These are phyloP conservation scores for Carex arenaria DNA, from an alignment of 202 grass and related monocot genomes.

Conservation along the genomic window DNA sequence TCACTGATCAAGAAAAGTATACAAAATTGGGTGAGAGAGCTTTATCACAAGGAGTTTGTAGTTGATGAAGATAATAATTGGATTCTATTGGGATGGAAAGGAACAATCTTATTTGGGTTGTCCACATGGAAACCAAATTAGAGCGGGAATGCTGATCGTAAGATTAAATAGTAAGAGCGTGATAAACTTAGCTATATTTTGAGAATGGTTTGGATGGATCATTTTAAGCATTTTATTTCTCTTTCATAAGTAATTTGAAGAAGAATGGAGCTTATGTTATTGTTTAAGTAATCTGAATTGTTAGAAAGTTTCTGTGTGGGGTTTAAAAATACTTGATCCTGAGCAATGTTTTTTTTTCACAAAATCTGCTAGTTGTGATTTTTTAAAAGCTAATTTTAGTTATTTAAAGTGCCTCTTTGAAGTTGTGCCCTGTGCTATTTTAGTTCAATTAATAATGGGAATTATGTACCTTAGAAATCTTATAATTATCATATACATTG, in stretches of 20 bases:
- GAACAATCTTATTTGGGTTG: not conserved
- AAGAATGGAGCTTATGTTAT: not conserved
- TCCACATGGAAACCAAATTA: not conserved
- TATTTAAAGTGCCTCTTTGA: too few relatives aligned
- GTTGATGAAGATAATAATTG: not conserved
- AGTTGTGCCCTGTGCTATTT: too few relatives aligned
- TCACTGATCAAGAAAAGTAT: not conserved
- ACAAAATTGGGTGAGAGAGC: not conserved
- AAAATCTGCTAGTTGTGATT: too few relatives aligned
- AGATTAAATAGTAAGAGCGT: not conserved
- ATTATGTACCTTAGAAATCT: too few relatives aligned
- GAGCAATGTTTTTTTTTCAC: too few relatives aligned
- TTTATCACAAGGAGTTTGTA: not conserved
- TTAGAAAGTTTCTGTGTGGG: not conserved
- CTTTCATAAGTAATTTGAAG: not conserved
- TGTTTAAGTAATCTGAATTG: not conserved
- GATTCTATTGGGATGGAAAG: conserved; percentile 13
- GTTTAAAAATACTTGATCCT: too few relatives aligned
- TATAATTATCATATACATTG: too few relatives aligned
- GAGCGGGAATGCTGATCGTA: not conserved
- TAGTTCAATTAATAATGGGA: too few relatives aligned
- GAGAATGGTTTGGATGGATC: not conserved
- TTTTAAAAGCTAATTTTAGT: too few relatives aligned
- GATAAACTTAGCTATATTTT: not conserved
- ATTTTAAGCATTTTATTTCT: not conserved